Evolutionary conservation across 2,329 filamentous ascomycete species (phyloP).

Genomic region (Alternaria sp.): DNA sequence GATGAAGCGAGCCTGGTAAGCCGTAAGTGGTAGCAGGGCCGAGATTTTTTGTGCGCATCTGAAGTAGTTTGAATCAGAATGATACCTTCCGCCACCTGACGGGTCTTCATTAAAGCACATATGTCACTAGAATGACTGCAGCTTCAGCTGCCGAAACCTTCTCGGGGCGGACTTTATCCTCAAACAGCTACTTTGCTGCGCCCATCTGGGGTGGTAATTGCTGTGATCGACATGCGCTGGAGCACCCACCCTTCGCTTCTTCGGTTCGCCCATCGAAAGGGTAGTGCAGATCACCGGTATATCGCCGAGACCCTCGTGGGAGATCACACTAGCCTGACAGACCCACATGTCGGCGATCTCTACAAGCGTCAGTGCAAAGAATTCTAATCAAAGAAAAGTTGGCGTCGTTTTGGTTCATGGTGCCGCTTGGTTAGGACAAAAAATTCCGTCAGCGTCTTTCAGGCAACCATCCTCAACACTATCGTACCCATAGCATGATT

Average conservation of each 20-base stretch:
- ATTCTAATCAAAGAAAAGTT: not conserved
- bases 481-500: not conserved
- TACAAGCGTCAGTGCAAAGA: not conserved
- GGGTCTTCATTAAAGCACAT: not conserved
- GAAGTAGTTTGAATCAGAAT: conserved; percentile 5
- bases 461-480: not conserved
- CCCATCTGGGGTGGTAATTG: conserved; percentile 1
- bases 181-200: not conserved
- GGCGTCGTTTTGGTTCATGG: not conserved
- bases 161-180: not conserved
- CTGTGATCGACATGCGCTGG: conserved; percentile 10
- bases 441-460: not conserved
- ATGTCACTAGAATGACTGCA: not conserved
- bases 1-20: conserved; percentile 32
- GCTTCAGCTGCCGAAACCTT: conserved; percentile 3
- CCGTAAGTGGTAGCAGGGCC: conserved; percentile 14
- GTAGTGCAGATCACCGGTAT: conserved; percentile 14
- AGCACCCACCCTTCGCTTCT: conserved; percentile 7
- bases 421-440: not conserved
- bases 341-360: conserved; percentile 10
- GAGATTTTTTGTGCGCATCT: not conserved
- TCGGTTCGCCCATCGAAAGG: conserved; percentile 2
- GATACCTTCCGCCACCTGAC: not conserved
- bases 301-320: conserved; percentile 12
- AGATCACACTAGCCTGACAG: conserved; percentile 11